Base-by-base conservation (phyloP, 2,329 filamentous ascomycete species). In the Raffaelea arxii region DNA sequence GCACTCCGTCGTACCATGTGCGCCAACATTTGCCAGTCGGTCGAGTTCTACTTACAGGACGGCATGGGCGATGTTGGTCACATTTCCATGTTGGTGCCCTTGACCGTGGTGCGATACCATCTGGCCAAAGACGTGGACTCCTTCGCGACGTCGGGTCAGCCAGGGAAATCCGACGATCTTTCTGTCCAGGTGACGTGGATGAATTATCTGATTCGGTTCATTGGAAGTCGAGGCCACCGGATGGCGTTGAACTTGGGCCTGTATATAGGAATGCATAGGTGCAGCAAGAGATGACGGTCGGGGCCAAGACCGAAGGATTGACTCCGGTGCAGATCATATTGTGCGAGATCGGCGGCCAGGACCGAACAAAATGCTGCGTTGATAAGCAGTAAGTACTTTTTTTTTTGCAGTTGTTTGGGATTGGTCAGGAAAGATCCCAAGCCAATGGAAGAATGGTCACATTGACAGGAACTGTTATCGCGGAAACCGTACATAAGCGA, bases 1-100 rank as follows among this genome's bases (percentile, higher is more conserved):
- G 9, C n/a, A 6, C 18, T 44, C 3, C 30, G 21, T 12, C 47
- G 47, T 21, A 41, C 48, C 4, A 46, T 43, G 38, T 41, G 46
- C n/a, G 47, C 43, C 41, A 52, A 57, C 42, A 49, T 57, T 22
- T 55, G 53, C 49, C 55, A 55, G 46, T 51, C 52, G 2, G 39
- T 50, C 21, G 55, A 57, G 43, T 56, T 51, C 45, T 57, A 54
- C 37, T 10, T 56, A 27, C 41, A 40, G 4, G 47, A 52, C 7
- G 9, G 19, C 16, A 50, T 46, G 49, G 49, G 54, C 25, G 50
- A 51, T n/a, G 43, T 55, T 23, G 55, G 54, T 2, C 49, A 49
- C 3, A 36, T 50, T 22, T 45, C 46, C 2, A 49, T 47, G 38
- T 41, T 55, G 2, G 43, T 53, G 16, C 47, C 49, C 3, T 41